phyloP scores from a whole-genome alignment of 192 early-diverging fungal species.

The Obelidium mucronatum region DNA sequence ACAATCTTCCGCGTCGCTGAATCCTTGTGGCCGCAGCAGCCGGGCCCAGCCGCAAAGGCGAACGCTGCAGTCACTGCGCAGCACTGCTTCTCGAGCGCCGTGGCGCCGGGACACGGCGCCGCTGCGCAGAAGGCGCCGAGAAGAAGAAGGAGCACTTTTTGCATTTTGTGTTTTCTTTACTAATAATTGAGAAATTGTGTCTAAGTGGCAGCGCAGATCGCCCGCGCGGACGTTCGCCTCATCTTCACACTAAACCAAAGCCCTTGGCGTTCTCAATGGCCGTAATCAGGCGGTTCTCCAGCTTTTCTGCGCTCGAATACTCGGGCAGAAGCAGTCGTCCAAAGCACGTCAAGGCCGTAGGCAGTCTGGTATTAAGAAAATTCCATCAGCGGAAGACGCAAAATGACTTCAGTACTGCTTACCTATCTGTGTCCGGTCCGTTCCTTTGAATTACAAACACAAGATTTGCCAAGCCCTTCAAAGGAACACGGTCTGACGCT shows the following conservation, averaged over 20 bases:
- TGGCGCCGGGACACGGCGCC: too few species aligned
- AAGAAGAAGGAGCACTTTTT: too few species aligned
- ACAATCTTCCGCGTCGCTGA: too few species aligned
- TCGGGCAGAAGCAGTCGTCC: conserved; percentile 87
- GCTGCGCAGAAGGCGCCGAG: too few species aligned
- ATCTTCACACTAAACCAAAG: conserved; percentile 86
- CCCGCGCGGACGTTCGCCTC: too few species aligned
- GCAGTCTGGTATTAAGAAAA: conserved; percentile 54
- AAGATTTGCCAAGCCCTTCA: conserved; percentile 78
- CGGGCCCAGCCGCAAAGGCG: too few species aligned
- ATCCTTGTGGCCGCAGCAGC: too few species aligned
- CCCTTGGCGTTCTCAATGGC: conserved; percentile 93
- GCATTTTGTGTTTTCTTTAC: too few species aligned
- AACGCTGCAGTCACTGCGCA: too few species aligned
- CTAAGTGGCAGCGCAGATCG: too few species aligned
- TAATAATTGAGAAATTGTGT: too few species aligned
- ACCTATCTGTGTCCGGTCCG: conserved; percentile 84
- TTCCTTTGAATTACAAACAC: conserved; percentile 96
- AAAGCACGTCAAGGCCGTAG: conserved; percentile 93
- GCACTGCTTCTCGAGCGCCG: too few species aligned
- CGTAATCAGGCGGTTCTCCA: conserved; percentile 77
- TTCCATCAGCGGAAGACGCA: neutral
- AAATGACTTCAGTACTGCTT: neutral
- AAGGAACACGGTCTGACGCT: conserved; percentile 86
- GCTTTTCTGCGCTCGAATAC: conserved; percentile 74